Percentiles rank a stretch among this genome's conserved stretches.
Conservation (phyloP, 768 basidiomycete genomes). For the Gloeophyllum trabeum region DNA sequence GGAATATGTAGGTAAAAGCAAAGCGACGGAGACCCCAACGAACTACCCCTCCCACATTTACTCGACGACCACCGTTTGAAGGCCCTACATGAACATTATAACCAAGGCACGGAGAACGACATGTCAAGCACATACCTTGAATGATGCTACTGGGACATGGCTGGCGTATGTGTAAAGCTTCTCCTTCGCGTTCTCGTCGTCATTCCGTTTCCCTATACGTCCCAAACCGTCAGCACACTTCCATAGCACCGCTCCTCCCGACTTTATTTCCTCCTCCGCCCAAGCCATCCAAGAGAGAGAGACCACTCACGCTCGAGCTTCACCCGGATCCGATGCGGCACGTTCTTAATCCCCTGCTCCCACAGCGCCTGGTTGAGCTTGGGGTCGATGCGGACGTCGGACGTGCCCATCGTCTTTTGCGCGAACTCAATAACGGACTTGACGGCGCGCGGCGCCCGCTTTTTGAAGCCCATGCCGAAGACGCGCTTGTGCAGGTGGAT, state of each 20-base stretch:
- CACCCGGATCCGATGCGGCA: constrained; percentile 85
- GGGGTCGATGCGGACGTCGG: constrained; percentile 90
- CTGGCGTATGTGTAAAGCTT: constrained; percentile 91
- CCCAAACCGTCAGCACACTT: too few species aligned
- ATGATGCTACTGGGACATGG: constrained; percentile 63
- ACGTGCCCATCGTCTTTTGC: constrained; percentile 90
- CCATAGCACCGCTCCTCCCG: neutral
- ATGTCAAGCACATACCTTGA: constrained; percentile 60
- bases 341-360: constrained; percentile 88
- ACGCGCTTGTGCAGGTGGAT: constrained; percentile 95
- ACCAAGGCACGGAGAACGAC: constrained; percentile 6
- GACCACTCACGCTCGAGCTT: constrained; percentile 80
- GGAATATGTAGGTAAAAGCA: too few species aligned
- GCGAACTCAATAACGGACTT: constrained; percentile 92
- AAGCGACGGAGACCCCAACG: too few species aligned
- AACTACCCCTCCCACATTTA: too few species aligned
- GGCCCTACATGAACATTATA: constrained; percentile 39
- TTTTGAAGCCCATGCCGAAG: constrained; percentile 91
- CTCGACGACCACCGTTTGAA: constrained; percentile 75
- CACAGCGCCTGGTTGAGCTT: constrained; percentile 95
- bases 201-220: constrained; percentile 83
- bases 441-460: constrained; percentile 93
- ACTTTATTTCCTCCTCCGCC: neutral
- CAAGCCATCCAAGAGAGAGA: neutral
- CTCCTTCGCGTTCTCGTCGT: constrained; percentile 98